A percentile compares a stretch with the other conserved stretches of the same genome.
phyloP scores from a whole-genome alignment of 2,329 filamentous ascomycete genomes.

The Pseudopyricularia javanii region DNA sequence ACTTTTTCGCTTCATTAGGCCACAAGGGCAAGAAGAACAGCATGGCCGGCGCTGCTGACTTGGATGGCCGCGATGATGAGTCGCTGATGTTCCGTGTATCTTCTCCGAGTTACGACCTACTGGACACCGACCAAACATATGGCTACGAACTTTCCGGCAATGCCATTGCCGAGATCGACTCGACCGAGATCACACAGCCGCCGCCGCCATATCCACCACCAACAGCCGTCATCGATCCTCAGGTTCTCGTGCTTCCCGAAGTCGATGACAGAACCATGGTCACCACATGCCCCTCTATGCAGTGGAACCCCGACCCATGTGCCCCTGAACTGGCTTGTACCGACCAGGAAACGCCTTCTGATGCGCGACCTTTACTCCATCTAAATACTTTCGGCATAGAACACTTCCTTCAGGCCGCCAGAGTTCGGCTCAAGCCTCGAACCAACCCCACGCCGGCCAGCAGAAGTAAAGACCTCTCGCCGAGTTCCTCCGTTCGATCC shows the following conservation, averaged over 20 bases:
- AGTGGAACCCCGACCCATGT: slow-evolving; percentile 12
- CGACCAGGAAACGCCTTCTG: not conserved
- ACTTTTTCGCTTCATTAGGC: slow-evolving; percentile 39
- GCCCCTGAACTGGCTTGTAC: not conserved
- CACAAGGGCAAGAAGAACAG: slow-evolving; percentile 28
- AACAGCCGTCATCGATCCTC: slow-evolving; percentile 15
- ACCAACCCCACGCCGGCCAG: slow-evolving; percentile 8
- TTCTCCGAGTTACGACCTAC: slow-evolving; percentile 33
- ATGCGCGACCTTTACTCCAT: slow-evolving; percentile 21
- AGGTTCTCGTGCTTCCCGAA: slow-evolving; percentile 16
- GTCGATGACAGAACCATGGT: slow-evolving; percentile 15
- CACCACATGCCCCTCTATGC: slow-evolving; percentile 9
- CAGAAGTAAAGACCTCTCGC: slow-evolving; percentile 29
- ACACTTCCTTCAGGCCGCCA: slow-evolving; percentile 12
- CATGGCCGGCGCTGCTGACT: not conserved
- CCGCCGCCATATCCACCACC: slow-evolving; percentile 2
- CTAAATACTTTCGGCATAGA: slow-evolving; percentile 23
- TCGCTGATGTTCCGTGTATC: slow-evolving; percentile 17
- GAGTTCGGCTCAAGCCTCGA: slow-evolving; percentile 11
- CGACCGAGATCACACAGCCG: slow-evolving; percentile 23
- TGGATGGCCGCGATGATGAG: slow-evolving; percentile 2
- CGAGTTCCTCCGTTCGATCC: slow-evolving; percentile 35
- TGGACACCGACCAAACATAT: slow-evolving; percentile 16
- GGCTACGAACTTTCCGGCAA: slow-evolving; percentile 33
- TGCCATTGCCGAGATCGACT: slow-evolving; percentile 41